Evolutionary conservation across 2,329 filamentous ascomycete species (phyloP), one percentile per base, ranked within the genome.

Genomic region (Apiospora saccharicola): DNA sequence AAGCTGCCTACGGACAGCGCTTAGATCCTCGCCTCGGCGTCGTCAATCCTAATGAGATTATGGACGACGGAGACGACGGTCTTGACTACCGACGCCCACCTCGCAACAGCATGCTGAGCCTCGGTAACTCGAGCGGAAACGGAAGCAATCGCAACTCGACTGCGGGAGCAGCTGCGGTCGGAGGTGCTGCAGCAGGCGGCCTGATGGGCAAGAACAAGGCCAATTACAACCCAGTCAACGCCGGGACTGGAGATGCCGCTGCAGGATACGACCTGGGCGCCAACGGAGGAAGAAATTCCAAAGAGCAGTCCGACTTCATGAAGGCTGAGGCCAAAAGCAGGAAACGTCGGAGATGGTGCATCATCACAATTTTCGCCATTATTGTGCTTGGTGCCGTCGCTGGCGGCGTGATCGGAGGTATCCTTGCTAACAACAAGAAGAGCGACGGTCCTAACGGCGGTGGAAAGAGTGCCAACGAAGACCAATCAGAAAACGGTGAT

Each of bases 31-130:
- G 84, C 12, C 82, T 91, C 4, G 88, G 89, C 51, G 84, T 89
- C 1, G 88, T 96, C 73, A 91, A 98, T 79, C 94, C 95, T 3
- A 90, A 93, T 78, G 91, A 92, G 19, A 95, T 98, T 75, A 89
- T 89, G 30, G 95, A 98, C 80, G 95, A 98, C 79, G 94, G 94
- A 41, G 95, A 98, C 78, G 95, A 97, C 80, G 94, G 93, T 1
- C 87, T 96, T 70, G 86, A 89, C 5, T 91, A 89, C 76, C 83
- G 81, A 69, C 82, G 80, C 79, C 78, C 82, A 80, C 77, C 86
- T 80, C 86, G 88, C 73, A 88, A 86, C 75, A 91, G 92, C 47
- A 88, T 92, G 80, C 82, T 92, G 47, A 90, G 89, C 72, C 82
- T 90, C 3, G 86, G 87, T 12, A 83, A 85, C 51, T 85, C 86